Percentiles rank a stretch among this genome's conserved stretches.
These are phyloP conservation scores for Leptographium flavum DNA, from an alignment of 2,329 filamentous ascomycete species.

Conservation along the genomic window DNA sequence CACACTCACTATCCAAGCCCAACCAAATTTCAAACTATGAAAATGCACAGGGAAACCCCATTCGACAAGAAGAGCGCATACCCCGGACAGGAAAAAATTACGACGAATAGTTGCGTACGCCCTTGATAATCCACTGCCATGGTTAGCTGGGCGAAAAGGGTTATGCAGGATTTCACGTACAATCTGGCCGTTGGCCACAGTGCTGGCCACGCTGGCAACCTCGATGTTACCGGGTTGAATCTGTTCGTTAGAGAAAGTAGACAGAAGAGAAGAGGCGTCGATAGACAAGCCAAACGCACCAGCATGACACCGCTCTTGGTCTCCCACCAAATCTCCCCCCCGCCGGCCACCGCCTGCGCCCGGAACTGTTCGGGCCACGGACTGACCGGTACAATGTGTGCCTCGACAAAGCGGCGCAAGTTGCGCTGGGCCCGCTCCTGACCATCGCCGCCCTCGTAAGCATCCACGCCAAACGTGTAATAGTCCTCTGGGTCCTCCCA, in stretches of 20 bases:
- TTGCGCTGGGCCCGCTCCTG: constrained; percentile 66
- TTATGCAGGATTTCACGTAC: constrained; percentile 21
- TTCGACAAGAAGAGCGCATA: too few relatives aligned
- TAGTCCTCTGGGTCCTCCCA: constrained; percentile 74
- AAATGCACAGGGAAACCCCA: too few relatives aligned
- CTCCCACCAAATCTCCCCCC: constrained; percentile 70
- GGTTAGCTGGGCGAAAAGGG: constrained; percentile 7
- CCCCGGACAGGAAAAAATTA: too few relatives aligned
- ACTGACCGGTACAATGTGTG: constrained; percentile 61
- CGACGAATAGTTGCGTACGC: constrained; percentile 29
- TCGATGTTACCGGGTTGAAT: constrained; percentile 70
- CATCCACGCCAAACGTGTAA: constrained; percentile 46
- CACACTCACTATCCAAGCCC: too few relatives aligned
- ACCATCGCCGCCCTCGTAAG: constrained; percentile 63
- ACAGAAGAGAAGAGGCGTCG: background rate
- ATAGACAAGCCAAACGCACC: constrained; percentile 34
- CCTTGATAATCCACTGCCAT: constrained; percentile 49
- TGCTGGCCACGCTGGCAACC: constrained; percentile 58
- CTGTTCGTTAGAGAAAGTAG: constrained; percentile 19
- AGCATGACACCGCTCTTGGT: constrained; percentile 46
- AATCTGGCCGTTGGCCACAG: constrained; percentile 78
- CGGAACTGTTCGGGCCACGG: constrained; percentile 61
- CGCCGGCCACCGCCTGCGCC: constrained; percentile 47
- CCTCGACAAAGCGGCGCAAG: constrained; percentile 67
- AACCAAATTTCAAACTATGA: too few relatives aligned